phyloP scores from a whole-genome alignment of 176 grass and related monocot genomes.

The Poa pratensis region DNA sequence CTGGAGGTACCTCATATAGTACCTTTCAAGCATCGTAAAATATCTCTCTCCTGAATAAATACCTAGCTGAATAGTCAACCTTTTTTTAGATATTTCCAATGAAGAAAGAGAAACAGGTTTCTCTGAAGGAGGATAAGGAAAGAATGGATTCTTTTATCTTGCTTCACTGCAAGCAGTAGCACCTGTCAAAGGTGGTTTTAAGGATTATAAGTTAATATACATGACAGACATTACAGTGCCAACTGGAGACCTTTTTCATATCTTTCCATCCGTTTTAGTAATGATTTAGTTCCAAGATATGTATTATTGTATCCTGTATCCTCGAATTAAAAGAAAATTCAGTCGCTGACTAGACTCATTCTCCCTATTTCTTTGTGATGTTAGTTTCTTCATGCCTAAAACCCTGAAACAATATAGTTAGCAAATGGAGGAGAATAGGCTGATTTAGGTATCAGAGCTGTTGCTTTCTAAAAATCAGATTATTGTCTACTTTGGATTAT shows the following conservation, averaged over 20 bases:
- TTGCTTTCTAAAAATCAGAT: neutral
- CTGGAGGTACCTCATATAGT: conserved; percentile 2
- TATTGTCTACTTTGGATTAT: neutral
- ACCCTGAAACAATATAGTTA: neutral
- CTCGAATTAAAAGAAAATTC: neutral
- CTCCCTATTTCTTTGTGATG: neutral
- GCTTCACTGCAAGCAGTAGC: neutral
- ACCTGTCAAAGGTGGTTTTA: conserved; percentile 6
- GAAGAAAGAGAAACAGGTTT: neutral
- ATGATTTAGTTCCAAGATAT: neutral
- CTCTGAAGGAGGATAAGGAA: neutral
- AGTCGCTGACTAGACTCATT: conserved; percentile 3
- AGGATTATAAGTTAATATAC: conserved; percentile 7
- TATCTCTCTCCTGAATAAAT: conserved; percentile 6
- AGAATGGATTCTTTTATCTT: neutral
- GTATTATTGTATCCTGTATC: neutral
- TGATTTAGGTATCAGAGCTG: neutral
- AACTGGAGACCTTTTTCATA: conserved; percentile 10
- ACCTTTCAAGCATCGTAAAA: conserved; percentile 20
- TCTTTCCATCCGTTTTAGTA: neutral
- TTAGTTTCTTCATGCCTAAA: conserved; percentile 19
- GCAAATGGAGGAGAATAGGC: conserved; percentile 14
- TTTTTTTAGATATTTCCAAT: neutral
- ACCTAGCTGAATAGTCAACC: conserved; percentile 2
- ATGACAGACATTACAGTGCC: neutral